Evolutionary conservation across 495 filamentous ascomycete species (phyloP).

Genomic region (Tuber borchii): DNA sequence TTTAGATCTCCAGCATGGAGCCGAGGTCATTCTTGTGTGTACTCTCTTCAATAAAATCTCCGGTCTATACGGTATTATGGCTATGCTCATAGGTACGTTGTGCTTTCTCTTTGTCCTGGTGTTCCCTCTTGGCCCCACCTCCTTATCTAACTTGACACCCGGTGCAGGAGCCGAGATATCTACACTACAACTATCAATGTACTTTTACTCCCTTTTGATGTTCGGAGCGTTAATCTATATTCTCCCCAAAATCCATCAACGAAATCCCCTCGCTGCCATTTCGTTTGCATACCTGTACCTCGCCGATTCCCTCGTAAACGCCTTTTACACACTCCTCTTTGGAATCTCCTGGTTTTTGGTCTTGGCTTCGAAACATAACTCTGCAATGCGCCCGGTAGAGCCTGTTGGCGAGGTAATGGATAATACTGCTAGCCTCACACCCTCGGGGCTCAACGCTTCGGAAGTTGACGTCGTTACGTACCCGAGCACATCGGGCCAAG

Average conservation of each 20-base stretch:
- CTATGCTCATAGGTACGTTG: slow-evolving; percentile 63
- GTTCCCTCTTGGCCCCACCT: background rate
- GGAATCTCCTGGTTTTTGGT: slow-evolving; percentile 76
- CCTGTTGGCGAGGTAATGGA: slow-evolving; percentile 50
- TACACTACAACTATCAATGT: slow-evolving; percentile 67
- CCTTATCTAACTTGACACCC: slow-evolving; percentile 27
- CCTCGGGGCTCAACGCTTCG: slow-evolving; percentile 57
- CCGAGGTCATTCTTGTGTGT: slow-evolving; percentile 70
- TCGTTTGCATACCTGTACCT: slow-evolving; percentile 69
- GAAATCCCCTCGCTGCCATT: slow-evolving; percentile 61
- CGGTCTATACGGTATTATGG: slow-evolving; percentile 80
- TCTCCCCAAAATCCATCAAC: slow-evolving; percentile 63
- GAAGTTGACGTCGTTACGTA: slow-evolving; percentile 49
- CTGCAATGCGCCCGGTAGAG: slow-evolving; percentile 43
- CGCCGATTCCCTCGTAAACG: slow-evolving; percentile 72
- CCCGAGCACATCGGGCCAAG: slow-evolving; percentile 48
- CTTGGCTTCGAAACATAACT: slow-evolving; percentile 48
- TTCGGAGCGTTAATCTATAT: slow-evolving; percentile 58
- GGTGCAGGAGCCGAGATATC: slow-evolving; percentile 49
- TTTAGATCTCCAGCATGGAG: slow-evolving; percentile 77
- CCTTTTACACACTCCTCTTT: slow-evolving; percentile 69
- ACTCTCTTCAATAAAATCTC: slow-evolving; percentile 82
- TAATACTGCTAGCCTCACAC: slow-evolving; percentile 63
- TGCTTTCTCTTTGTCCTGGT: background rate
- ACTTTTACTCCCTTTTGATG: slow-evolving; percentile 70